phyloP scores from a whole-genome alignment of 2,329 filamentous ascomycete genomes.

The Lecanoromycetidae sp. region DNA sequence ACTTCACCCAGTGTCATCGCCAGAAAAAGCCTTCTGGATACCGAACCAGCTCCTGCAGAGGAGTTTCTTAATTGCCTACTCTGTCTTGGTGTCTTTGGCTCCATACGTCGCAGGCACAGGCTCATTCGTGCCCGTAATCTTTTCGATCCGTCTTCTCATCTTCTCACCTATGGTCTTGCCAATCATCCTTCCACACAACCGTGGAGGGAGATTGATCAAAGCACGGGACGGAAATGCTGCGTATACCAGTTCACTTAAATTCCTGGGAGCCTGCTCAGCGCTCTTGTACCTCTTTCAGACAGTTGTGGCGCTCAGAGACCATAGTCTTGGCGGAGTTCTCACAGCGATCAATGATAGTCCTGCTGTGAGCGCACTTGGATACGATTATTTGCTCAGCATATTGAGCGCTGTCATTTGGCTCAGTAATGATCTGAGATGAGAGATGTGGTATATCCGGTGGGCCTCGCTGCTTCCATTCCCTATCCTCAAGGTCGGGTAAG shows the following conservation, averaged over 20 bases:
- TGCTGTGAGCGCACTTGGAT: slow-evolving; percentile 12
- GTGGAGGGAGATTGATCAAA: background rate
- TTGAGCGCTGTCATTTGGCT: background rate
- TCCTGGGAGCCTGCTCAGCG: background rate
- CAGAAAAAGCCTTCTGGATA: background rate
- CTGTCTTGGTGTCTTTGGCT: background rate
- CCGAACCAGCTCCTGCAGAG: background rate
- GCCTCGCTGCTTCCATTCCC: background rate
- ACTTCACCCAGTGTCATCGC: slow-evolving; percentile 23
- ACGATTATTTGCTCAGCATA: slow-evolving; percentile 9
- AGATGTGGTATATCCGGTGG: background rate
- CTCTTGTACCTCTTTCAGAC: slow-evolving; percentile 5
- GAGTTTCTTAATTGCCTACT: background rate
- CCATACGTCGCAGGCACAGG: background rate
- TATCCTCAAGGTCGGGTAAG: background rate
- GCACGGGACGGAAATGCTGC: background rate
- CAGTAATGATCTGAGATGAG: background rate
- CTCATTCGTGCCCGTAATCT: slow-evolving; percentile 6
- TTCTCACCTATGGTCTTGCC: slow-evolving; percentile 6
- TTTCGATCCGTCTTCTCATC: slow-evolving; percentile 5
- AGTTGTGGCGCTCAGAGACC: background rate
- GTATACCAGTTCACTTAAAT: background rate
- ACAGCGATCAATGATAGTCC: slow-evolving; percentile 10
- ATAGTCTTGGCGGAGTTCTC: background rate
- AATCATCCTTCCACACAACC: background rate